phyloP scores from a whole-genome alignment of 805 yeast genomes.

The Jamesozyma piceae region DNA sequence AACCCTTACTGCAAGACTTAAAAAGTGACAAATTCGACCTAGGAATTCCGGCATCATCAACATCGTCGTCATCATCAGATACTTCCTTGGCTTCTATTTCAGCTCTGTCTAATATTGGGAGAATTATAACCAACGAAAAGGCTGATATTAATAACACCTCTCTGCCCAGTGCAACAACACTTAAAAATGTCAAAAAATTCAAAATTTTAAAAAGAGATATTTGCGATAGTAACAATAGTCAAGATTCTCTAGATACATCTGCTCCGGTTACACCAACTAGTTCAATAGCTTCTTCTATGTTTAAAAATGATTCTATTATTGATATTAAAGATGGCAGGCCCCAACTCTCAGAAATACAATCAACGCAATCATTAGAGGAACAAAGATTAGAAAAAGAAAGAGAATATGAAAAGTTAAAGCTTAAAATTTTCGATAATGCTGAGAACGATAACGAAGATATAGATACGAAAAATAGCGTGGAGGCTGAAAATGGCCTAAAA shows the following conservation, averaged over 20 bases:
- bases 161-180: not conserved
- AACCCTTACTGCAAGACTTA: slow-evolving; percentile 16
- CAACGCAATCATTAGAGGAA: slow-evolving; percentile 4
- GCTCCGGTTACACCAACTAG: not conserved
- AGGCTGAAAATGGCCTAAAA: not conserved
- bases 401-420: slow-evolving; percentile 34
- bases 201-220: slow-evolving; percentile 6
- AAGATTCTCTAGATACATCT: not conserved
- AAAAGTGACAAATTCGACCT: slow-evolving; percentile 5
- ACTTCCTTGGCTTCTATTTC: not conserved
- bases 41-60: not conserved
- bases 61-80: not conserved
- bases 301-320: not conserved
- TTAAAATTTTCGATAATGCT: slow-evolving; percentile 30
- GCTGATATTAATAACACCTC: not conserved
- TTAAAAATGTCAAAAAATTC: slow-evolving; percentile 2
- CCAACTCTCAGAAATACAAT: not conserved
- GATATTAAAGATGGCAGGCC: not conserved
- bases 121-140: not conserved
- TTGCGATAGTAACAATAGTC: not conserved
- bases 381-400: slow-evolving; percentile 33
- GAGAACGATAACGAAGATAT: slow-evolving; percentile 17
- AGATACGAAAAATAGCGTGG: not conserved
- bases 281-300: not conserved
- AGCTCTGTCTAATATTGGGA: not conserved